These are phyloP conservation scores for Zygotorulaspora sp. DNA, from an alignment of 805 yeast genomes.

Conservation along the genomic window DNA sequence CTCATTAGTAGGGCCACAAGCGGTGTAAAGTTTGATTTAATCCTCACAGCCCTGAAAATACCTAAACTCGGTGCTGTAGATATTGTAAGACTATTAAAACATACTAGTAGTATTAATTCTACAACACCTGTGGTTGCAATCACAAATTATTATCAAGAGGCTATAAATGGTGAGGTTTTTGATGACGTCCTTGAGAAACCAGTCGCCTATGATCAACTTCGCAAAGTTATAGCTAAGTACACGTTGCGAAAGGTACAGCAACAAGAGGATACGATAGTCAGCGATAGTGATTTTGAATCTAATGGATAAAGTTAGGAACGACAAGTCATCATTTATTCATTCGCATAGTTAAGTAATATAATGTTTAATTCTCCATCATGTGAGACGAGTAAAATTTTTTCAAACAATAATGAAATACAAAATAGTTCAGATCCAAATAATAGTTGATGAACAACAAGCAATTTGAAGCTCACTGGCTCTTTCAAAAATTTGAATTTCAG, in stretches of 20 bases:
- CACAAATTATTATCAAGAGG: slow-evolving; percentile 69
- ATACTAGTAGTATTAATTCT: slow-evolving; percentile 73
- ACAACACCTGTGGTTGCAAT: slow-evolving; percentile 72
- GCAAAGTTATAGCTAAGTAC: slow-evolving; percentile 29
- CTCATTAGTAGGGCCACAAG: slow-evolving; percentile 77
- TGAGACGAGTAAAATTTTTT: slow-evolving; percentile 2
- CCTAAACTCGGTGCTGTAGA: slow-evolving; percentile 68
- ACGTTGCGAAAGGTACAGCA: slow-evolving; percentile 32
- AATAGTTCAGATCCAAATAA: no score
- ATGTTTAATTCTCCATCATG: no score
- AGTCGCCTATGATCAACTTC: slow-evolving; percentile 27
- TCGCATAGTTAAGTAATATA: not conserved
- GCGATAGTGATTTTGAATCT: slow-evolving; percentile 28
- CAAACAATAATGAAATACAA: not conserved
- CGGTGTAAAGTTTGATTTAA: slow-evolving; percentile 76
- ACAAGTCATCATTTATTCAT: not conserved
- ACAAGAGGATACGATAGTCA: slow-evolving; percentile 30
- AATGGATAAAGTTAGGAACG: not conserved
- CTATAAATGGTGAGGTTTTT: slow-evolving; percentile 48
- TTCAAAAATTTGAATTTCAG: slow-evolving; percentile 4
- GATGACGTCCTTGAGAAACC: slow-evolving; percentile 77
- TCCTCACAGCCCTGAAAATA: slow-evolving; percentile 67
- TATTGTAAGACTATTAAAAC: slow-evolving; percentile 68
- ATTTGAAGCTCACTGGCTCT: no score
- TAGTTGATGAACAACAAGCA: no score